A percentile compares a stretch with the other conserved stretches of the same genome.
Conservation (phyloP, 768 basidiomycete species). For the Kwoniella newhampshirensis region DNA sequence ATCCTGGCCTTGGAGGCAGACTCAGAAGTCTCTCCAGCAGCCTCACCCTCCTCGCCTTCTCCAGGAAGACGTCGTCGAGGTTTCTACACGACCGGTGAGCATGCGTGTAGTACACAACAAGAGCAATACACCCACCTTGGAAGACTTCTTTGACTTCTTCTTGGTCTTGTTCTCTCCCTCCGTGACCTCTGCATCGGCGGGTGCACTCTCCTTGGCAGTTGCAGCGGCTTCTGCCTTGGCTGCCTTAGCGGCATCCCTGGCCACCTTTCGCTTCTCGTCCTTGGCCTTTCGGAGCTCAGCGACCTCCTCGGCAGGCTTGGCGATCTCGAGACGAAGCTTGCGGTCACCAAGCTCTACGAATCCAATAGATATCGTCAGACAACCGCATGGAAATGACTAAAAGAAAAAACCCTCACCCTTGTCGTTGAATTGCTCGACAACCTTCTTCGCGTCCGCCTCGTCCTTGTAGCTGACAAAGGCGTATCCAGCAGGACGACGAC, state of each 20-base stretch:
- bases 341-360: conserved; percentile 43
- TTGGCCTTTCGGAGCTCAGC: conserved; percentile 33
- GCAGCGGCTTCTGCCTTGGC: conserved; percentile 23
- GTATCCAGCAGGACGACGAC: conserved; percentile 45
- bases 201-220: conserved; percentile 22
- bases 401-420: conserved; percentile 40
- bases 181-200: conserved; percentile 27
- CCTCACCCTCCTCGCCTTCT: conserved; percentile 45
- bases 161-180: conserved; percentile 31
- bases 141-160: conserved; percentile 35
- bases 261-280: conserved; percentile 37
- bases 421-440: conserved; percentile 49
- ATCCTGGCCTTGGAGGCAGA: conserved; percentile 40
- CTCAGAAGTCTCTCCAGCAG: conserved; percentile 26
- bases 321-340: conserved; percentile 52
- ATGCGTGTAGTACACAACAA: background rate
- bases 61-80: conserved; percentile 47
- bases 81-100: conserved; percentile 16
- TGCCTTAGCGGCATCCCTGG: conserved; percentile 29
- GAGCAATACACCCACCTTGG: conserved; percentile 25
- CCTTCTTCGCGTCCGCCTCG: conserved; percentile 44
- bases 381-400: background rate
- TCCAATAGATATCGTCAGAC: background rate
- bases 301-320: conserved; percentile 41
- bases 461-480: conserved; percentile 47